Evolutionary conservation across 441 rosid genomes (phyloP), one percentile per base, ranked within the genome.

Genomic region (Rhodomyrtus psidioides): DNA sequence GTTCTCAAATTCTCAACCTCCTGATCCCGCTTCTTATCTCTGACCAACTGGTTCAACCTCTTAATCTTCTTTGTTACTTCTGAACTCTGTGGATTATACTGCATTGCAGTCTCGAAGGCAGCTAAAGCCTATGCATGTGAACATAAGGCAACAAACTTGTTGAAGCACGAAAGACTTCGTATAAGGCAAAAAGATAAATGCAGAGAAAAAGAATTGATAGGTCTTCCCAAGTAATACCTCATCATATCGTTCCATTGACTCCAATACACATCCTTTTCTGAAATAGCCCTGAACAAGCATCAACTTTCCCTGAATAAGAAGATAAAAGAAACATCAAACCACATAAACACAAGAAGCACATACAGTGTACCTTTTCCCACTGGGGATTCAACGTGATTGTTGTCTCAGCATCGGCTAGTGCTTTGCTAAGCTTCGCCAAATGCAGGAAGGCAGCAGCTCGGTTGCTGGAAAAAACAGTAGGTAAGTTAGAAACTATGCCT

Each of bases 391-490:
- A 86, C 57, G 90, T 87, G 89, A 97, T 94, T 74, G 99, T 94
- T 24, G 93, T 93, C 90, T 97, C 99, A 14, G 99, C 97, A 91
- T 97, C 99, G 85, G 96, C 90, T 58, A 97, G 95, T 74, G 99
- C 99, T 93, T 96, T 96, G 91, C 85, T 95, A 84, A 97, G 98
- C 91, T 97, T 97, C 56, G 94, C 98, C 89, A 97, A 90, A 85
- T 92, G 93, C 88, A 96, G 89, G 90, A 97, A 97, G 17, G 99
- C 98, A 34, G 99, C 99, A 86, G 98, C 99, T 83, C 99, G 97
- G 86, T 97, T 97, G 93, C 99, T 96, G 92, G 84, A 89, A 87
- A 49, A 49, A n/a, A 59, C 56, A 89, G 54, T 87, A 83, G 21
- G 51, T 27, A 14, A 60, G 34, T 89, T 51, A 79, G 26, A 88